Conservation (phyloP, 176 grass and related monocot species). For the Zoysia japonica region DNA sequence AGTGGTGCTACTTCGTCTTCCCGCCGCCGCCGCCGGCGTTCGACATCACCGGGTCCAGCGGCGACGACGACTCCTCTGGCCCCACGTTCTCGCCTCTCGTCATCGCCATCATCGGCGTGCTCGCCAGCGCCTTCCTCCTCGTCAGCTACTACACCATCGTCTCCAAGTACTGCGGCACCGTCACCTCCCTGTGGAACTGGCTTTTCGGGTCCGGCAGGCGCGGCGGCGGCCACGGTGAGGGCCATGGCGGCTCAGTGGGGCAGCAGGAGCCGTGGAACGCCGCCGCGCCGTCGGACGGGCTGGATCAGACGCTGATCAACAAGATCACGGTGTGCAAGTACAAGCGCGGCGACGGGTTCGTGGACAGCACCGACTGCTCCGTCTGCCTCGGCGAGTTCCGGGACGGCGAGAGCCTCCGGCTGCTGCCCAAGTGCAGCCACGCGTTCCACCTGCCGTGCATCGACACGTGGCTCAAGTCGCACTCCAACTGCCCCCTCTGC, state of each 20-base stretch:
- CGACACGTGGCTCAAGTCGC: constrained; percentile 91
- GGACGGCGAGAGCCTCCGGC: constrained; percentile 77
- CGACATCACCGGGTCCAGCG: constrained; percentile 44
- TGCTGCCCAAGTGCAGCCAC: constrained; percentile 90
- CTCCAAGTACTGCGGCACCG: constrained; percentile 81
- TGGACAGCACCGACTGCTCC: constrained; percentile 70
- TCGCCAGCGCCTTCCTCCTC: constrained; percentile 83
- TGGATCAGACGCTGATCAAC: constrained; percentile 74
- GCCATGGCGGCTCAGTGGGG: constrained; percentile 17
- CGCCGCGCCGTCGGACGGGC: constrained; percentile 49
- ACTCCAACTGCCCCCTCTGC: constrained; percentile 90
- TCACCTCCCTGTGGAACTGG: constrained; percentile 52
- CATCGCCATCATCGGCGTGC: constrained; percentile 96
- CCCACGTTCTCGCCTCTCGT: constrained; percentile 83
- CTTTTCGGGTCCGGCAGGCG: background rate
- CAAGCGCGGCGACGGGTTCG: constrained; percentile 58
- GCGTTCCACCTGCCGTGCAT: constrained; percentile 94
- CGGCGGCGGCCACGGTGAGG: background rate
- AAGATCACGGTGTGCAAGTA: constrained; percentile 87
- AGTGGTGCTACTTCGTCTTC: constrained; percentile 98
- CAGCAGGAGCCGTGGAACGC: constrained; percentile 50
- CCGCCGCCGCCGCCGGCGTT: constrained; percentile 75
- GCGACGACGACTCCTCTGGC: constrained; percentile 60
- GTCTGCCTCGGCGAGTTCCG: constrained; percentile 94
- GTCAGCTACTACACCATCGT: constrained; percentile 92